These are phyloP conservation scores for Xylariaceae sp. DNA, from an alignment of 2,329 filamentous ascomycete genomes.

Conservation along the genomic window DNA sequence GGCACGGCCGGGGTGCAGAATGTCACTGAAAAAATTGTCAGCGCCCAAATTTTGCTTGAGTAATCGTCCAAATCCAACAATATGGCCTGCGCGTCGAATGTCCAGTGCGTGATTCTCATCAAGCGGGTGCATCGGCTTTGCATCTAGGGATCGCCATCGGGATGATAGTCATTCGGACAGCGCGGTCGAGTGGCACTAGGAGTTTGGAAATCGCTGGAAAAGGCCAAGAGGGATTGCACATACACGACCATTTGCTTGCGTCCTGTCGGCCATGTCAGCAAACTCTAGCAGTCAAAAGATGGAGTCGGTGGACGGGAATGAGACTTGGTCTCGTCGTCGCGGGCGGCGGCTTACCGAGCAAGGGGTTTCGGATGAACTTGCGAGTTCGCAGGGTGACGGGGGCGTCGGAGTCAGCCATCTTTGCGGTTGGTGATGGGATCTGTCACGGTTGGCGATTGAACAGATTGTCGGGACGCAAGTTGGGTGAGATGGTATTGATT, in stretches of 20 bases:
- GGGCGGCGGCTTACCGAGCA: conserved; percentile 49
- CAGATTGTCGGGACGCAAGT: neutral
- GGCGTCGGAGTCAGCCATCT: conserved; percentile 80
- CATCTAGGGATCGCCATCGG: no score
- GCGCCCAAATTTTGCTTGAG: no score
- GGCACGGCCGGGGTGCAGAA: conserved; percentile 97
- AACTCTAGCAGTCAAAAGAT: neutral
- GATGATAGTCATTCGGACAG: no score
- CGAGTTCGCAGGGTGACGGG: conserved; percentile 89
- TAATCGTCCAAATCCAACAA: no score
- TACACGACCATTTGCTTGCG: conserved; percentile 21
- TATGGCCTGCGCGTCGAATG: no score
- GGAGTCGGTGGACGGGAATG: neutral
- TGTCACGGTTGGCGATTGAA: conserved; percentile 1
- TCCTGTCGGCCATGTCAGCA: neutral
- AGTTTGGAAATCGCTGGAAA: no score
- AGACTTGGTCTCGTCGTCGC: neutral
- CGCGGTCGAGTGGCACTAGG: no score
- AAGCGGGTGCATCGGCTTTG: no score
- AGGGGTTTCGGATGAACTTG: conserved; percentile 99
- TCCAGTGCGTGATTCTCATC: no score
- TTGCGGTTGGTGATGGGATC: conserved; percentile 42
- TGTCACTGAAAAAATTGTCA: conserved; percentile 62
- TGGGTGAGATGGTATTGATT: neutral
- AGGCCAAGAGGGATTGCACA: conserved; percentile 5